These are phyloP conservation scores for Suillus variegatus DNA, from an alignment of 768 basidiomycete genomes.

Conservation along the genomic window DNA sequence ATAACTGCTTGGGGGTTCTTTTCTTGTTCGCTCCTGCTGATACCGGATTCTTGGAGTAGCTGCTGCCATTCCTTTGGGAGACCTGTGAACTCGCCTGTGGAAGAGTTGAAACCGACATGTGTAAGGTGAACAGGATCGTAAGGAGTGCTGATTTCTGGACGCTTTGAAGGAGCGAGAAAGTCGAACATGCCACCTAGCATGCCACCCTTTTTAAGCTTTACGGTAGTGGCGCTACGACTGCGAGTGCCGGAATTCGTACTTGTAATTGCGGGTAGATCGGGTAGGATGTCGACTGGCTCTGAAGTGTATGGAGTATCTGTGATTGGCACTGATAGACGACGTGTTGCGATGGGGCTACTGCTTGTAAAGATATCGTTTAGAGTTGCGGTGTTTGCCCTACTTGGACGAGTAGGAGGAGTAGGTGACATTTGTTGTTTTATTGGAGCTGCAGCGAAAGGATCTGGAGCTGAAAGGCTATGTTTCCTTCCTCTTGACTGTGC, in stretches of 20 bases:
- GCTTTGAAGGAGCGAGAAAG: constrained; percentile 63
- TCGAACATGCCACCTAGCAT: constrained; percentile 67
- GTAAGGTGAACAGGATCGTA: constrained; percentile 99
- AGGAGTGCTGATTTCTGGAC: constrained; percentile 91
- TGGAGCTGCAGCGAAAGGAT: constrained; percentile 54
- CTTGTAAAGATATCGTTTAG: constrained; percentile 71
- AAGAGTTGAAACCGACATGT: constrained; percentile 98
- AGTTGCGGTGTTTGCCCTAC: constrained; percentile 81
- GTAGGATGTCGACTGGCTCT: constrained; percentile 24
- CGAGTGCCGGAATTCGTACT: constrained; percentile 30
- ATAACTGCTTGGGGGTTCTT: constrained; percentile 97
- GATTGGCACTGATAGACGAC: constrained; percentile 54
- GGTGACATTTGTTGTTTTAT: constrained; percentile 36
- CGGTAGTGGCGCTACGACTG: constrained; percentile 43
- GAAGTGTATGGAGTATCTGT: constrained; percentile 25
- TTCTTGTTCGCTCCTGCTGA: constrained; percentile 92
- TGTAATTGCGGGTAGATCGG: constrained; percentile 17
- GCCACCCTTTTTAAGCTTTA: constrained; percentile 57
- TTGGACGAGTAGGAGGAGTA: constrained; percentile 74
- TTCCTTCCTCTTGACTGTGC: constrained; percentile 54
- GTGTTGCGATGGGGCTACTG: constrained; percentile 41
- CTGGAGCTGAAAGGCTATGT: constrained; percentile 46
- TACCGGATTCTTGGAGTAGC: constrained; percentile 92
- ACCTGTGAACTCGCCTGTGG: constrained; percentile 97
- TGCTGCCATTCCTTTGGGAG: constrained; percentile 99